These are phyloP conservation scores for Gorgonomyces haynaldii DNA, from an alignment of 192 early-diverging fungal species.

Conservation along the genomic window DNA sequence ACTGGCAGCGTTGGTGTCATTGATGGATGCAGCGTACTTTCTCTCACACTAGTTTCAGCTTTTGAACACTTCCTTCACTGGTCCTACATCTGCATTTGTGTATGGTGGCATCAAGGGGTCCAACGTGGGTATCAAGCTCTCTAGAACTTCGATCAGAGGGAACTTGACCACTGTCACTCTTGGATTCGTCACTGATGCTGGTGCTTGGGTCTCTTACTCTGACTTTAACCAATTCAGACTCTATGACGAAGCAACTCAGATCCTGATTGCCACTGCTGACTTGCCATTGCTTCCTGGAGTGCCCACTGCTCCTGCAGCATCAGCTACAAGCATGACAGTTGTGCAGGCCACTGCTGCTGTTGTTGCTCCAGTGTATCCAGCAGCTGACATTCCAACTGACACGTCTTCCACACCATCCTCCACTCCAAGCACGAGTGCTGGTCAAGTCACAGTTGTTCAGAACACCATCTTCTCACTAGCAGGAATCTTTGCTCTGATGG, in stretches of 20 bases:
- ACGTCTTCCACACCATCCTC: not conserved
- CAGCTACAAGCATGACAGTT: not conserved
- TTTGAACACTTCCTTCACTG: not conserved
- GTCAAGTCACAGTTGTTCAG: too few relatives aligned
- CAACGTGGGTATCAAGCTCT: too few relatives aligned
- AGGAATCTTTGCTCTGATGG: too few relatives aligned
- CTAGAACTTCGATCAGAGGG: too few relatives aligned
- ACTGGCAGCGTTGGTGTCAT: not conserved
- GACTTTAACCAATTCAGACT: constrained; percentile 10
- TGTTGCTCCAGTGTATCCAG: not conserved
- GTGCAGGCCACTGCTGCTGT: not conserved
- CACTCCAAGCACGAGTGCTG: too few relatives aligned
- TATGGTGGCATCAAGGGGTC: too few relatives aligned
- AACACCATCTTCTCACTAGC: too few relatives aligned
- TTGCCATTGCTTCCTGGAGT: not conserved
- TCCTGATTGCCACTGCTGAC: constrained; percentile 4
- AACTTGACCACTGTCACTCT: too few relatives aligned
- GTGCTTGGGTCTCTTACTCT: not conserved
- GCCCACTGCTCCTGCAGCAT: not conserved
- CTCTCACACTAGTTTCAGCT: not conserved
- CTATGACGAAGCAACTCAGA: not conserved
- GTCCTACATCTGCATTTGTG: not conserved
- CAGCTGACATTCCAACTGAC: not conserved
- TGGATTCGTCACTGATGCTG: not conserved
- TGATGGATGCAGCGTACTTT: constrained; percentile 7